phyloP scores from a whole-genome alignment of 2,329 filamentous ascomycete genomes.

The Thermothelomyces thermophilus region DNA sequence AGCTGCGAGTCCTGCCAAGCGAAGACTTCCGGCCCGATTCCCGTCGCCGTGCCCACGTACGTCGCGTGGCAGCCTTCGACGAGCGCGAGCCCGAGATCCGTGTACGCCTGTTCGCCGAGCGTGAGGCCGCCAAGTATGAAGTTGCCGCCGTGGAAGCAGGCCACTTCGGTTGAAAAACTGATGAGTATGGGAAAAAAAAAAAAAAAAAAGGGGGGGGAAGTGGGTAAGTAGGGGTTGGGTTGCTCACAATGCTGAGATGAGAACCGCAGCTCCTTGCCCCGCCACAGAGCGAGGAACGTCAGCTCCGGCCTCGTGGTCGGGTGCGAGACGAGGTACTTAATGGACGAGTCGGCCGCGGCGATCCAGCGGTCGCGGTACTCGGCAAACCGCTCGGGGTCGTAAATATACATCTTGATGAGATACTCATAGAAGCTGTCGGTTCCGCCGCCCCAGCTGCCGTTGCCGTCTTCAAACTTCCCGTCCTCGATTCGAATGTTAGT shows the following conservation, averaged over 20 bases:
- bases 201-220: conserved; percentile 19
- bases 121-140: conserved; percentile 75
- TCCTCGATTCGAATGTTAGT: conserved; percentile 56
- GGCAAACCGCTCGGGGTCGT: conserved; percentile 59
- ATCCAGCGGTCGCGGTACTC: conserved; percentile 70
- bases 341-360: conserved; percentile 66
- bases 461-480: conserved; percentile 59
- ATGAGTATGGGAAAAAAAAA: not conserved
- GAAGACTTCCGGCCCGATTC: conserved; percentile 72
- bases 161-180: too few species aligned
- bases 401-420: conserved; percentile 84
- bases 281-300: conserved; percentile 59
- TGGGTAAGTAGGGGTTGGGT: not conserved
- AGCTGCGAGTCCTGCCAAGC: conserved; percentile 47
- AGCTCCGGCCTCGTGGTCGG: conserved; percentile 61
- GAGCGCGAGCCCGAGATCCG: conserved; percentile 66
- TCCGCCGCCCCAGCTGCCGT: conserved; percentile 71
- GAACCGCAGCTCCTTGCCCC: conserved; percentile 40
- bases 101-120: conserved; percentile 58
- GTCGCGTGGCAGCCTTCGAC: conserved; percentile 68
- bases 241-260: conserved; percentile 45
- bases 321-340: conserved; percentile 62
- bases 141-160: conserved; percentile 79
- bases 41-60: conserved; percentile 60
- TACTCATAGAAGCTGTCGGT: conserved; percentile 84